Evolutionary conservation across 75 land plant species (phyloP), one percentile per base, ranked within the genome.

Genomic region (Pseudotsuga menziesii): DNA sequence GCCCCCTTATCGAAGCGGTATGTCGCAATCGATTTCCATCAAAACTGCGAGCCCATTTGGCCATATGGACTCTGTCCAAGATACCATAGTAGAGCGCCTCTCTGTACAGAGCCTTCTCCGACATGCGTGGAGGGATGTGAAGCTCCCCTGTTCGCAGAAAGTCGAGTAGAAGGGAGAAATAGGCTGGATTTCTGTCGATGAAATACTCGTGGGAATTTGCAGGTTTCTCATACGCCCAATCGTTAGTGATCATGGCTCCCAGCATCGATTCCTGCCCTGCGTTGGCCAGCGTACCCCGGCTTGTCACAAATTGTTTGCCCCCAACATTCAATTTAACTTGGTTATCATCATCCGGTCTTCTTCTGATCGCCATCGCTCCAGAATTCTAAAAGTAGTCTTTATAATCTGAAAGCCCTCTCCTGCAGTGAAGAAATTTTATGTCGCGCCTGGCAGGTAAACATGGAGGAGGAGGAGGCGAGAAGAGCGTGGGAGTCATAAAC

Each of bases 61-160:
- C 90, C 0, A 82, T 55, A 14, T 86, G 87, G 57, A 93, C 84
- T 57, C 85, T 91, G 62, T 86, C 89, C 12, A 85, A 78, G 41
- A 95, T 83, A 75, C 98, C 98, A 75, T 95, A 95, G 73, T 79
- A 95, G n/a, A 76, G 74, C 54, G 98, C 98, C 36, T 95, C 98
- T 60, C 92, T 76, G 82, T 79, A 85, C 26, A 92, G 93, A 27
- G 87, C 86, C 55, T 76, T 82, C 44, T 91, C 91, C 9, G 91
- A 88, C 44, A 95, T 63, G 70, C 74, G 76, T 2, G 89, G 73
- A 20, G 93, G 93, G 12, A 89, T 58, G 60, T 88, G 78, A 76
- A 95, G 90, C 56, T 88, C 89, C 19, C 96, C 93, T 6, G 93
- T 91, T 15, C 98, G 87, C 69, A 95, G 89, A 22, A 92, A 86